Evolutionary conservation across 2,329 filamentous ascomycete species (phyloP).

Genomic region (Paraconiothyrium sp.): DNA sequence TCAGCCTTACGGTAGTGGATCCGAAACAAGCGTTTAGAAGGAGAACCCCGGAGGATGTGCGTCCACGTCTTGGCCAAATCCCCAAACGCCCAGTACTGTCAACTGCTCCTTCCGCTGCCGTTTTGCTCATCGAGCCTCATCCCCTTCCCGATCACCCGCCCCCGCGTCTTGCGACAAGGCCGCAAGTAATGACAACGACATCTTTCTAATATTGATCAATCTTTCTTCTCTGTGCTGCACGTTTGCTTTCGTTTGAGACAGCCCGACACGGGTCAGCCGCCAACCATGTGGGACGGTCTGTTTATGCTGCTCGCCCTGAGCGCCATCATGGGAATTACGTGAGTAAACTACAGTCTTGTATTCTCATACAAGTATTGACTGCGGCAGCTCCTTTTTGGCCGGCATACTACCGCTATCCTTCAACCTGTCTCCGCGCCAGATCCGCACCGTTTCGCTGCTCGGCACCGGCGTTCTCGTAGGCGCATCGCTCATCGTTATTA

Average conservation of each 20-base stretch:
- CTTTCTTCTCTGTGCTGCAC: slow-evolving; percentile 28
- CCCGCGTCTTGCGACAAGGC: slow-evolving; percentile 21
- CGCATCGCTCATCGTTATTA: slow-evolving; percentile 95
- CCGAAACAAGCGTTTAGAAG: slow-evolving; percentile 15
- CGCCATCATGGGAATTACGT: slow-evolving; percentile 73
- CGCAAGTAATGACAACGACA: slow-evolving; percentile 14
- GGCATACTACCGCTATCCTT: slow-evolving; percentile 91
- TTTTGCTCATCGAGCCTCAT: neutral
- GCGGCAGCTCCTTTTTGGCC: slow-evolving; percentile 84
- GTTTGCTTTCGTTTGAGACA: slow-evolving; percentile 17
- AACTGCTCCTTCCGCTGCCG: neutral
- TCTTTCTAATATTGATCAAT: slow-evolving; percentile 19
- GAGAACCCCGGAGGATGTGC: slow-evolving; percentile 5
- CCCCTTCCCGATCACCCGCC: slow-evolving; percentile 1
- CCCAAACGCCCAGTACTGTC: too few relatives aligned
- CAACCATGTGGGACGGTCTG: slow-evolving; percentile 67
- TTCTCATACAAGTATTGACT: slow-evolving; percentile 22
- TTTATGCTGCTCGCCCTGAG: slow-evolving; percentile 72
- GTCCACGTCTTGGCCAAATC: neutral
- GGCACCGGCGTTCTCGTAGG: slow-evolving; percentile 95
- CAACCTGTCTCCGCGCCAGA: slow-evolving; percentile 83
- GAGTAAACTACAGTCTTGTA: slow-evolving; percentile 40
- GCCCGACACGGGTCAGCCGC: slow-evolving; percentile 15
- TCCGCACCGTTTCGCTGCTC: slow-evolving; percentile 89
- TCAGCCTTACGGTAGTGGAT: slow-evolving; percentile 34